phyloP scores from a whole-genome alignment of 2,329 filamentous ascomycete species.

The Biscogniauxia marginata region DNA sequence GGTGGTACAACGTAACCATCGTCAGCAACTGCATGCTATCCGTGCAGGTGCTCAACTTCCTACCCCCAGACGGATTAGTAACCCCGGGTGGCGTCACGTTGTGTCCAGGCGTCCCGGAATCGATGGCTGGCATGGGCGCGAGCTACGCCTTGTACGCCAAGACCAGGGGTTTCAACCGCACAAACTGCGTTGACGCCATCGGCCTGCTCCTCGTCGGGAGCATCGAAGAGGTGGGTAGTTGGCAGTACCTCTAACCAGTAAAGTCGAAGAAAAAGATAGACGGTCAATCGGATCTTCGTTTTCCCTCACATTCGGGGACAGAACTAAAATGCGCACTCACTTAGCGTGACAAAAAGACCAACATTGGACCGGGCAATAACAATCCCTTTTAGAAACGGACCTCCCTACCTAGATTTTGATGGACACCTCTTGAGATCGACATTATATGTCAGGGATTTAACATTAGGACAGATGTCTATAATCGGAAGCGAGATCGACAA shows the following conservation, averaged over 20 bases:
- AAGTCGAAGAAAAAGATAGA: not conserved
- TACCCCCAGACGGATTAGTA: constrained; percentile 32
- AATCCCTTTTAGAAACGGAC: too few species aligned
- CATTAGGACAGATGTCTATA: too few species aligned
- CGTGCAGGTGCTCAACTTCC: constrained; percentile 25
- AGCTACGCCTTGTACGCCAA: constrained; percentile 29
- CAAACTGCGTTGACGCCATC: constrained; percentile 33
- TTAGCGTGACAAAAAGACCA: too few species aligned
- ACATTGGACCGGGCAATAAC: too few species aligned
- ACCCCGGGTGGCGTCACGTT: constrained; percentile 28
- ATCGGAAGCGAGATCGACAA: too few species aligned
- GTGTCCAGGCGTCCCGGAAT: constrained; percentile 24
- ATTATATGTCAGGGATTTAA: too few species aligned
- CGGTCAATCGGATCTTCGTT: too few species aligned
- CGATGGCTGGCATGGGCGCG: constrained; percentile 20
- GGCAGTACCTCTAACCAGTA: constrained; percentile 37
- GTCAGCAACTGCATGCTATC: constrained; percentile 21
- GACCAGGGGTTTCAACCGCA: constrained; percentile 25
- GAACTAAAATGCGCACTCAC: too few species aligned
- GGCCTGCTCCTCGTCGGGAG: constrained; percentile 33
- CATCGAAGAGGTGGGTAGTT: constrained; percentile 33
- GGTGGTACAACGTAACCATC: constrained; percentile 41
- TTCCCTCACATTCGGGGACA: too few species aligned
- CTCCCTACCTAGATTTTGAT: too few species aligned
- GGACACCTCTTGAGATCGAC: too few species aligned